phyloP scores from a whole-genome alignment of 2,329 filamentous ascomycete species.

The Xylariales sp. region DNA sequence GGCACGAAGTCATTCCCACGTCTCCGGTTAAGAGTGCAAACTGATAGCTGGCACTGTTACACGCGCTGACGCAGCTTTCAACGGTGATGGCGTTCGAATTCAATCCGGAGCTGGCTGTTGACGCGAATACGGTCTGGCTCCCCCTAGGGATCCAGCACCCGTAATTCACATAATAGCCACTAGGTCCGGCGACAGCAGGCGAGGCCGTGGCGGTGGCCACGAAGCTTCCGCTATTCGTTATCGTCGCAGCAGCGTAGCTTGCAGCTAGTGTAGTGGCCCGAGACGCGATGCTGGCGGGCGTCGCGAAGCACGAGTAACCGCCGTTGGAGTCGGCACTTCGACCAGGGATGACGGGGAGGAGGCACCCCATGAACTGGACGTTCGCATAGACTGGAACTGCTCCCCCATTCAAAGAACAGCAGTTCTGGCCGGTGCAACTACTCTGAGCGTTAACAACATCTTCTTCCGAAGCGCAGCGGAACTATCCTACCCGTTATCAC shows the following conservation, averaged over 20 bases:
- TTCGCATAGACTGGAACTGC: slow-evolving; percentile 62
- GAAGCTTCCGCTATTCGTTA: slow-evolving; percentile 36
- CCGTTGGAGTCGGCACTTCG: slow-evolving; percentile 15
- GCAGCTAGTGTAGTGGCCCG: slow-evolving; percentile 16
- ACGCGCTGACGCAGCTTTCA: slow-evolving; percentile 27
- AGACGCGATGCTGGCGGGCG: slow-evolving; percentile 29
- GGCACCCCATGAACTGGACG: slow-evolving; percentile 62
- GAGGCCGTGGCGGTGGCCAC: slow-evolving; percentile 35
- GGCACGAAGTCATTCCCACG: neutral
- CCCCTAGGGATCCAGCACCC: slow-evolving; percentile 36
- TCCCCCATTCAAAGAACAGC: slow-evolving; percentile 46
- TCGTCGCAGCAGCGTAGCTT: slow-evolving; percentile 22
- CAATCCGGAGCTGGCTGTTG: no score
- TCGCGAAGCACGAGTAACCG: slow-evolving; percentile 42
- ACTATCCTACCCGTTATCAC: slow-evolving; percentile 14
- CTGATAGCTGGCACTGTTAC: slow-evolving; percentile 2
- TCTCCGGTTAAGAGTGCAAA: slow-evolving; percentile 25
- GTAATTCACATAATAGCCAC: slow-evolving; percentile 27
- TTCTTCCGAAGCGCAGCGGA: neutral
- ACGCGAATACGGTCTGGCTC: no score
- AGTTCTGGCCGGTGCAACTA: slow-evolving; percentile 40
- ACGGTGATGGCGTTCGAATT: slow-evolving; percentile 13
- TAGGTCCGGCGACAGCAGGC: neutral
- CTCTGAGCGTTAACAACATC: slow-evolving; percentile 32
- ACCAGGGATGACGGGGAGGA: slow-evolving; percentile 49